Percentiles rank a stretch among this genome's conserved stretches.
Evolutionary conservation across 148 eudicot species (phyloP).

Genomic region (Diospyros lotus): DNA sequence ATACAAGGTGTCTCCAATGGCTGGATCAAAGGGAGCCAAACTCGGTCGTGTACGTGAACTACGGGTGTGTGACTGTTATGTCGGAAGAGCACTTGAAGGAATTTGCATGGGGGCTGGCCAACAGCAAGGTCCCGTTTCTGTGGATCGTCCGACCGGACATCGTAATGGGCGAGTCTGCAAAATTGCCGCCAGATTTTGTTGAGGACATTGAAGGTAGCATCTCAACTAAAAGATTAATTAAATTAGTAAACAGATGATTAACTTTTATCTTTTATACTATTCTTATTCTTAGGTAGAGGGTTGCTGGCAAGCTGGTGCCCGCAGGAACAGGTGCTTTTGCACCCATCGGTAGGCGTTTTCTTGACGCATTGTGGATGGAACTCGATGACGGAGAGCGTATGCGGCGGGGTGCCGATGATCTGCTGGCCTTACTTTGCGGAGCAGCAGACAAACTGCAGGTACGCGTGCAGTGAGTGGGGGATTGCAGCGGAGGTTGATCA

Average conservation of each 20-base stretch:
- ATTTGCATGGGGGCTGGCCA: slow-evolving; percentile 36
- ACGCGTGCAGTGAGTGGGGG: slow-evolving; percentile 21
- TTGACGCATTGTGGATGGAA: slow-evolving; percentile 50
- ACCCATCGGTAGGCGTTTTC: slow-evolving; percentile 18
- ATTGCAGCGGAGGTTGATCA: slow-evolving; percentile 24
- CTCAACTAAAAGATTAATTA: too few relatives aligned
- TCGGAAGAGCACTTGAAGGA: slow-evolving; percentile 20
- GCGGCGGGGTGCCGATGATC: slow-evolving; percentile 24
- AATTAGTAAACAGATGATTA: too few relatives aligned
- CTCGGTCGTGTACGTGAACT: slow-evolving; percentile 26
- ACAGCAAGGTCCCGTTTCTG: slow-evolving; percentile 20
- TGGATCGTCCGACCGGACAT: slow-evolving; percentile 27
- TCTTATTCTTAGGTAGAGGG: slow-evolving; percentile 6
- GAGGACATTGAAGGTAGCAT: slow-evolving; percentile 17
- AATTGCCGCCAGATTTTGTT: slow-evolving; percentile 16
- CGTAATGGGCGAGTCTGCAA: slow-evolving; percentile 17
- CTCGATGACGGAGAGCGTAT: slow-evolving; percentile 21
- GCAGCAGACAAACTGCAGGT: slow-evolving; percentile 30
- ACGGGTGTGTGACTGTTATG: slow-evolving; percentile 24
- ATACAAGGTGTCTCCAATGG: slow-evolving; percentile 21
- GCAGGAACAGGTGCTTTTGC: slow-evolving; percentile 21
- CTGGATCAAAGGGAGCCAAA: slow-evolving; percentile 15
- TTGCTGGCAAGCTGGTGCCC: slow-evolving; percentile 30
- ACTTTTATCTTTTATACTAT: too few relatives aligned
- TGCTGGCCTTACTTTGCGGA: slow-evolving; percentile 33